Evolutionary conservation across 2,329 filamentous ascomycete species (phyloP).

Genomic region (Cladophialophora bantiana): DNA sequence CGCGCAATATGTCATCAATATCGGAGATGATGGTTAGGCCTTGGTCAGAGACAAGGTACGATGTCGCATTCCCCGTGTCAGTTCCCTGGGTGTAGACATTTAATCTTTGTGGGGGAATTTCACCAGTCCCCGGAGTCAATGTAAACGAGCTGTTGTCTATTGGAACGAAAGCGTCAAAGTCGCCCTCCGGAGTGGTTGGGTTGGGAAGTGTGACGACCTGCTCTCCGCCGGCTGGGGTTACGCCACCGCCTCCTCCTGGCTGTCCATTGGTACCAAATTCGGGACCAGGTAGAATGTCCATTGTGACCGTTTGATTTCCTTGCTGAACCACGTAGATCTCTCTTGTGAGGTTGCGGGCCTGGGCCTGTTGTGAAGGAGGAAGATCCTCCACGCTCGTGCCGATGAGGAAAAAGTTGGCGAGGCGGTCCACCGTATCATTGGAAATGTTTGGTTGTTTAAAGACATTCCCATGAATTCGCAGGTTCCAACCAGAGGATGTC

Average conservation of each 20-base stretch:
- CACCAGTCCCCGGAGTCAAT: slow-evolving; percentile 69
- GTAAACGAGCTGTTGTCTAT: slow-evolving; percentile 65
- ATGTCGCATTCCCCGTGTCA: slow-evolving; percentile 73
- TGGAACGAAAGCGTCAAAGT: slow-evolving; percentile 74
- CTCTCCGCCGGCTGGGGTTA: slow-evolving; percentile 63
- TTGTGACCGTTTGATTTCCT: slow-evolving; percentile 66
- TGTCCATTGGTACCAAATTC: slow-evolving; percentile 61
- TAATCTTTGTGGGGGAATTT: slow-evolving; percentile 69
- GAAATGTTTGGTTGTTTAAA: slow-evolving; percentile 77
- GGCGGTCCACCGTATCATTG: slow-evolving; percentile 68
- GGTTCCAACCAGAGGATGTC: slow-evolving; percentile 78
- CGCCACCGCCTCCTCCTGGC: slow-evolving; percentile 57
- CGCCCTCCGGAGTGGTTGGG: slow-evolving; percentile 70
- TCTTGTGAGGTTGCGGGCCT: slow-evolving; percentile 76
- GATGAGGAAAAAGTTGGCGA: slow-evolving; percentile 75
- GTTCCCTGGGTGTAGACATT: slow-evolving; percentile 72
- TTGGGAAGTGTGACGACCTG: slow-evolving; percentile 71
- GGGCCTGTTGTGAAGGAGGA: slow-evolving; percentile 64
- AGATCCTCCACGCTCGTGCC: slow-evolving; percentile 68
- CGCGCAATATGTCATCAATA: slow-evolving; percentile 80
- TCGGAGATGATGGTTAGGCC: slow-evolving; percentile 78
- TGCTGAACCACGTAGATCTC: slow-evolving; percentile 80
- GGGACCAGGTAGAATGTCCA: slow-evolving; percentile 67
- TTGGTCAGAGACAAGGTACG: slow-evolving; percentile 73
- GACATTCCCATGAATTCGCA: slow-evolving; percentile 80